Conservation (phyloP, 179 eudicot genomes). For the Sideroxylon spinosum region DNA sequence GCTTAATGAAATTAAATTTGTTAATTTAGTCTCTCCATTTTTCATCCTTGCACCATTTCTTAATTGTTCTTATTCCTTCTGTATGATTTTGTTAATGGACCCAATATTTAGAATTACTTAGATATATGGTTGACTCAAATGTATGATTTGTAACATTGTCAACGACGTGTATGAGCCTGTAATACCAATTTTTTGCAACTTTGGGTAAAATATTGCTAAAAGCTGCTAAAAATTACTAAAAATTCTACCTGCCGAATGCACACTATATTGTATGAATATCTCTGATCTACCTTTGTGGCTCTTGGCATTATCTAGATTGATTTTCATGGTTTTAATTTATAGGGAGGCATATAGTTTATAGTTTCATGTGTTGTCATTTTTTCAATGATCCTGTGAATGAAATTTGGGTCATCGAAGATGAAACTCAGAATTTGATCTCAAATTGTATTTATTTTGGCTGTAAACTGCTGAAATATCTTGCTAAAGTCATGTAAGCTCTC, state of each 20-base stretch:
- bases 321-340: neutral
- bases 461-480: neutral
- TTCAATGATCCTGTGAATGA: neutral
- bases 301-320: constrained; percentile 4
- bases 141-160: neutral
- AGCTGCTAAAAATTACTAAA: too few species aligned
- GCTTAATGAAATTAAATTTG: neutral
- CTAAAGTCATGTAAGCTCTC: neutral
- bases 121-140: neutral
- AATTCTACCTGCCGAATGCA: too few species aligned
- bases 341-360: neutral
- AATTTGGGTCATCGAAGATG: neutral
- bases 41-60: neutral
- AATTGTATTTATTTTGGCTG: neutral
- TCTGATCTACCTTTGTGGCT: neutral
- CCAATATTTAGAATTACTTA: neutral
- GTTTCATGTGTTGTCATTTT: neutral
- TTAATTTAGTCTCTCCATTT: constrained; percentile 3
- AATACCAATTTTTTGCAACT: too few species aligned
- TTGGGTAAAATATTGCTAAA: too few species aligned
- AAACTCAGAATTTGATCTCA: neutral
- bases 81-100: neutral
- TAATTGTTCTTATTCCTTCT: neutral
- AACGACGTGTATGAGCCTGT: neutral
- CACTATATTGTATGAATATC: neutral